phyloP scores from a whole-genome alignment of 371 early-diverging fungal genomes.

The Basidiobolus meristosporus region DNA sequence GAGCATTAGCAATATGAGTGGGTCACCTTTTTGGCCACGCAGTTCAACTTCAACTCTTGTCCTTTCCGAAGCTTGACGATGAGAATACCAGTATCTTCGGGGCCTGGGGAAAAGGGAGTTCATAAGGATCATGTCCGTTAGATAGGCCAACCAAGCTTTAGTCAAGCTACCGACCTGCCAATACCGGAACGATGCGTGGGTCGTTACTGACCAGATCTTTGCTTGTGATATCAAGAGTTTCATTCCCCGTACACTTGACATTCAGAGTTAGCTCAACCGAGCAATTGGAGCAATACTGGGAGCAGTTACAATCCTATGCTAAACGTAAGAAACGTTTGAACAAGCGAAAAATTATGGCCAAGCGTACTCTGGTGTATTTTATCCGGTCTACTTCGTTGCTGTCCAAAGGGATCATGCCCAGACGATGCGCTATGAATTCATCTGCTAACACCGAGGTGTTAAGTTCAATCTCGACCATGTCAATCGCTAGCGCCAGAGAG shows the following conservation, averaged over 20 bases:
- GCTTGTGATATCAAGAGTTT: slow-evolving; percentile 67
- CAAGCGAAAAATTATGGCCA: slow-evolving; percentile 3
- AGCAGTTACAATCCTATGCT: slow-evolving; percentile 76
- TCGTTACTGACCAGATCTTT: slow-evolving; percentile 61
- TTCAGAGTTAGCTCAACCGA: slow-evolving; percentile 77
- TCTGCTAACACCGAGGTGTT: slow-evolving; percentile 96
- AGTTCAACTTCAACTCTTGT: slow-evolving; percentile 77
- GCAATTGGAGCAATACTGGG: slow-evolving; percentile 74
- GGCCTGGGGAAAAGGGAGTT: too few relatives aligned
- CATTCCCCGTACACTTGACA: slow-evolving; percentile 43
- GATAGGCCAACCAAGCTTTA: too few relatives aligned
- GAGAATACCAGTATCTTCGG: slow-evolving; percentile 70
- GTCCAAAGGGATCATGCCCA: slow-evolving; percentile 93
- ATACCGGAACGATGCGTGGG: slow-evolving; percentile 55
- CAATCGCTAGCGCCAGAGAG: slow-evolving; percentile 59
- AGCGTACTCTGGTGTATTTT: slow-evolving; percentile 53
- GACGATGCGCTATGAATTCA: slow-evolving; percentile 96
- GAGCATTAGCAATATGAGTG: too few relatives aligned
- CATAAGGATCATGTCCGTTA: too few relatives aligned
- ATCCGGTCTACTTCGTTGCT: slow-evolving; percentile 55
- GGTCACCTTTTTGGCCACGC: slow-evolving; percentile 70
- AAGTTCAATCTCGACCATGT: slow-evolving; percentile 86
- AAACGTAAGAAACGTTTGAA: not conserved
- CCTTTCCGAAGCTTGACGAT: slow-evolving; percentile 84
- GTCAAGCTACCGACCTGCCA: too few relatives aligned